Percentiles rank a stretch among this genome's conserved stretches.
phyloP scores from a whole-genome alignment of 1,139 yeast species.

The Scheffersomyces illinoinensis region DNA sequence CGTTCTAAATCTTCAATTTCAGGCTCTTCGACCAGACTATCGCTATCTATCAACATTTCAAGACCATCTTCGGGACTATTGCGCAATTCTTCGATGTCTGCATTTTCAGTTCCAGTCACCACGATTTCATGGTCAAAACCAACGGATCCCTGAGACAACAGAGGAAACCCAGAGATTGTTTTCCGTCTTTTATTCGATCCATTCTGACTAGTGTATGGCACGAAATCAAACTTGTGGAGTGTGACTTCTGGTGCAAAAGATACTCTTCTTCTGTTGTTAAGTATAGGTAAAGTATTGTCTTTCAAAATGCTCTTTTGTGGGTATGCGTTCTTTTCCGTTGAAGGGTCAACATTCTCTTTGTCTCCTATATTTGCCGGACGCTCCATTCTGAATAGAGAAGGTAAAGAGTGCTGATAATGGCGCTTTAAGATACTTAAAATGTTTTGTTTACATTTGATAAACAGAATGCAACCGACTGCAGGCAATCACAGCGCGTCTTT shows the following conservation, averaged over 20 bases:
- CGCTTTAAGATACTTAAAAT: background rate
- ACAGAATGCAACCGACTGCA: background rate
- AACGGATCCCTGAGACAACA: background rate
- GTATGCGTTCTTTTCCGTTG: background rate
- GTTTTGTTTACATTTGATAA: background rate
- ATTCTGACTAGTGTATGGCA: constrained; percentile 24
- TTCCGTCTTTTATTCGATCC: constrained; percentile 12
- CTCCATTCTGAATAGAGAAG: background rate
- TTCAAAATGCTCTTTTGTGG: constrained; percentile 29
- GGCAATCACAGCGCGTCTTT: background rate
- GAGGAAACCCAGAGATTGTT: constrained; percentile 8
- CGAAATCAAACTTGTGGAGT: constrained; percentile 60
- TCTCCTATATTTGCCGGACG: background rate
- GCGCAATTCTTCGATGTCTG: background rate
- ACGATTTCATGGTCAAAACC: background rate
- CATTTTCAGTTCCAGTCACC: background rate
- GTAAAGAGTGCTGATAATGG: background rate
- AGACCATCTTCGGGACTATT: constrained; percentile 7
- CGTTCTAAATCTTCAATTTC: constrained; percentile 2
- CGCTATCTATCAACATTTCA: constrained; percentile 13
- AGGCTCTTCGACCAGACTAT: constrained; percentile 8
- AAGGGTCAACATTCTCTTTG: background rate
- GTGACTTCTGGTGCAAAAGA: constrained; percentile 81
- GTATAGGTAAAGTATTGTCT: constrained; percentile 25
- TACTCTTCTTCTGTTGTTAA: constrained; percentile 48